Evolutionary conservation across 1,284 basidiomycete genomes (phyloP).

Genomic region (Ganoderma lucidum): DNA sequence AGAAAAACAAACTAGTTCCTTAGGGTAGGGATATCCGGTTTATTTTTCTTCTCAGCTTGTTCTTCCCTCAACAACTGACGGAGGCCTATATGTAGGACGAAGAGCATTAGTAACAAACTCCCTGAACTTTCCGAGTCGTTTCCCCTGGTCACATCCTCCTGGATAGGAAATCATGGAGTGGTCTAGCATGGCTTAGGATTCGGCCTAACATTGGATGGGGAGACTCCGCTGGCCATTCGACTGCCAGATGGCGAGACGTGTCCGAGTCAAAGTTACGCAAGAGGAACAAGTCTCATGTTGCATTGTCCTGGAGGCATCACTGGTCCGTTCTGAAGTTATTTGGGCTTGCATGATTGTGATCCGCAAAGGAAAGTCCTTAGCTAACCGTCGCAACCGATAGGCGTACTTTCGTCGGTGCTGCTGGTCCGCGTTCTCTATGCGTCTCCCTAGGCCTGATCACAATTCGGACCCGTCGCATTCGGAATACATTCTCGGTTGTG

Average conservation of each 20-base stretch:
- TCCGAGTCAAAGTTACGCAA: background rate
- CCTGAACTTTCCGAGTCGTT: too few relatives aligned
- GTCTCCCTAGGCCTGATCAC: background rate
- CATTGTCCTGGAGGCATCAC: background rate
- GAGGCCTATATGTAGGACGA: too few relatives aligned
- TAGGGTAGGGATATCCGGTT: too few relatives aligned
- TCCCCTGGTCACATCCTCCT: too few relatives aligned
- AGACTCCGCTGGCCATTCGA: background rate
- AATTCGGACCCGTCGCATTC: background rate
- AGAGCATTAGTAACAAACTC: too few relatives aligned
- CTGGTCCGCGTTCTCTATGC: background rate
- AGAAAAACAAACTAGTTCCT: too few relatives aligned
- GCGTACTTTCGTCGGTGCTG: background rate
- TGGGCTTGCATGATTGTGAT: background rate
- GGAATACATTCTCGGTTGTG: background rate
- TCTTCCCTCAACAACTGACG: too few relatives aligned
- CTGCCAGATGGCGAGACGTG: background rate
- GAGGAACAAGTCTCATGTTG: background rate
- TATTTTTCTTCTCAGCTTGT: too few relatives aligned
- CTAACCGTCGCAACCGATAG: background rate
- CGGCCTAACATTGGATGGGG: too few relatives aligned
- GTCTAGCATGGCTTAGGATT: too few relatives aligned
- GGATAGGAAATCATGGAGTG: too few relatives aligned
- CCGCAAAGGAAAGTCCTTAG: background rate
- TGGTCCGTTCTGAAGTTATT: background rate